phyloP scores from a whole-genome alignment of 106 monocot genomes.

The Chionographis japonica region DNA sequence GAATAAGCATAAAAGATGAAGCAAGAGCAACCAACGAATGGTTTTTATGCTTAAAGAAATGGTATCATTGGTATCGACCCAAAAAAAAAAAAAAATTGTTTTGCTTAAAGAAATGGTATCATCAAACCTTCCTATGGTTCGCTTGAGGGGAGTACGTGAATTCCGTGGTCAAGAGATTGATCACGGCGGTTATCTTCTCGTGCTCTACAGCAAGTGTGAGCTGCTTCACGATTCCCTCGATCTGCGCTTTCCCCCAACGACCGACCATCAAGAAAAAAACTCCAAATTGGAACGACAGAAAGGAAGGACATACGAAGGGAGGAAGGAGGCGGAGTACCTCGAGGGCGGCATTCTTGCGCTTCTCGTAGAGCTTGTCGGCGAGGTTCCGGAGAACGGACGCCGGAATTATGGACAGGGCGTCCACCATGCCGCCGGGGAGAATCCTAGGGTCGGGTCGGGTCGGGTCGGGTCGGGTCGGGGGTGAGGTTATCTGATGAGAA shows the following conservation, averaged over 20 bases:
- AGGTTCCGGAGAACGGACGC: slow-evolving; percentile 70
- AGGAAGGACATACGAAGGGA: not conserved
- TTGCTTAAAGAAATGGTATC: not conserved
- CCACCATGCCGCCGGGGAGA: slow-evolving; percentile 38
- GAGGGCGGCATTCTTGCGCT: slow-evolving; percentile 93
- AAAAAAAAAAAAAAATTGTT: no score
- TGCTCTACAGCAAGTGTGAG: slow-evolving; percentile 59
- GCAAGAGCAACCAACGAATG: no score
- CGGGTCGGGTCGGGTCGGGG: no score
- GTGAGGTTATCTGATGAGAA: not conserved
- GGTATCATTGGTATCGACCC: no score
- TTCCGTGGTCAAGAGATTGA: slow-evolving; percentile 47
- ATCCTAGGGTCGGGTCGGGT: not conserved
- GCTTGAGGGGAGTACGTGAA: slow-evolving; percentile 58
- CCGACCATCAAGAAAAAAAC: no score
- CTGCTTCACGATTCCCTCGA: slow-evolving; percentile 79
- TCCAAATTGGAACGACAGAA: not conserved
- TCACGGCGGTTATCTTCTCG: slow-evolving; percentile 73
- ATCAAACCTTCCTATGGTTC: slow-evolving; percentile 83
- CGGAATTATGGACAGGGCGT: slow-evolving; percentile 66
- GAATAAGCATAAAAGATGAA: slow-evolving; percentile 5
- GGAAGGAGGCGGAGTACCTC: slow-evolving; percentile 38
- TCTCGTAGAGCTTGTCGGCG: slow-evolving; percentile 97
- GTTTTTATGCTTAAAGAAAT: no score
- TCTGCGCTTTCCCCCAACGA: slow-evolving; percentile 1